Conservation (phyloP, 352 stramenopile genomes). For the Phytophthora fragariaefolia region DNA sequence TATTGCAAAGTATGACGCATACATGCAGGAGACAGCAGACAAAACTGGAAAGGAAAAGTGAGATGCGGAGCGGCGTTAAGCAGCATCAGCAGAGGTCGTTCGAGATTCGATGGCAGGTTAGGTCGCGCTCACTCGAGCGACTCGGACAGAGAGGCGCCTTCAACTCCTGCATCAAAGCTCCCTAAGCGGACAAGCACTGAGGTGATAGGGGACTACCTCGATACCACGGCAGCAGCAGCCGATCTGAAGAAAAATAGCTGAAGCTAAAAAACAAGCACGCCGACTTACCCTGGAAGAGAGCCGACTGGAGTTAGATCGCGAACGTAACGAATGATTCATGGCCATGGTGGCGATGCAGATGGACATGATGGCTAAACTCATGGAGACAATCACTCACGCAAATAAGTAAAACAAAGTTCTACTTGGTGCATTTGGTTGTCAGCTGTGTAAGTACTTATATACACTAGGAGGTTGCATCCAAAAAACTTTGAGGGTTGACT, state of each 20-base stretch:
- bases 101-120: slow-evolving; percentile 6
- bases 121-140: slow-evolving; percentile 2
- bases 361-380: slow-evolving; percentile 3
- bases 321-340: not conserved
- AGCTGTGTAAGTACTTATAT: not conserved
- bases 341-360: not conserved
- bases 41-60: slow-evolving; percentile 12
- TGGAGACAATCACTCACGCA: slow-evolving; percentile 3
- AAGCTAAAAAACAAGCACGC: slow-evolving; percentile 2
- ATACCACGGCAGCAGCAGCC: slow-evolving; percentile 2
- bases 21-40: slow-evolving; percentile 12
- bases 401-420: not conserved
- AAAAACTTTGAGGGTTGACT: not conserved
- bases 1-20: not conserved
- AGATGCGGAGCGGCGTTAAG: slow-evolving; percentile 6
- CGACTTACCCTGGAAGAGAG: not conserved
- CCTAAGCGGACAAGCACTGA: slow-evolving; percentile 4
- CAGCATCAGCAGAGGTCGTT: slow-evolving; percentile 6
- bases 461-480: not conserved
- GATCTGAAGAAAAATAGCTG: not conserved
- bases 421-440: not conserved
- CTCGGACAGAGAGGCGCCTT: not conserved
- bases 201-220: not conserved
- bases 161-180: not conserved
- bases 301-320: slow-evolving; percentile 4